Evolutionary conservation across 2,329 filamentous ascomycete species (phyloP), one percentile per base, ranked within the genome.

Genomic region (Plectosphaerella sp.): DNA sequence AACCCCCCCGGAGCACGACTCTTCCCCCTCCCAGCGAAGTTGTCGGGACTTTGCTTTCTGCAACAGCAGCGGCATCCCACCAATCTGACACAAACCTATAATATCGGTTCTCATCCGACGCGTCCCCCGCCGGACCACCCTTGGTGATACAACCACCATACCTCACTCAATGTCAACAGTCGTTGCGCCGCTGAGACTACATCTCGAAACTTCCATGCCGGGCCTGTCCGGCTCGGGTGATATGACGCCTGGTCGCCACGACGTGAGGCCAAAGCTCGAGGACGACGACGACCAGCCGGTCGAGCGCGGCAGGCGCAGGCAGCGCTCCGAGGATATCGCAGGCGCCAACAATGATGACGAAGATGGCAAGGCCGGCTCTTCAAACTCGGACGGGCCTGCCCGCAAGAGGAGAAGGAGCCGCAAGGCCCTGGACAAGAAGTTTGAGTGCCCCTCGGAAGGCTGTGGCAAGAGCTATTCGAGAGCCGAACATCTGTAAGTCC

Each of bases 381-480:
- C 77, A 35, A 78, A 77, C 58, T 78, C 76, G 3, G 77, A 81
- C 28, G 77, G 78, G 1, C 77, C 78, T 3, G 71, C 72, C 5
- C 75, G 77, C 52, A 84, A 91, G 70, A 75, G 87, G 53, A 75
- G 87, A 59, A 74, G 88, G 51, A 91, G 88, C 70, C 82, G 88
- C 58, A 91, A 91, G 67, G 87, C 87, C 3, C 72, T 90, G 41
- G 88, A 91, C 67, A 92, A 91, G 72, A 84, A 86, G 63, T 93
- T 91, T 58, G 86, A 89, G 63, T 99, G 94, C 66, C 86, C 88
- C 5, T 84, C 91, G 54, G 86, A 89, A 58, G 90, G 88, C 39
- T 99, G 94, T 63, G 92, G 91, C 41, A 99, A 97, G 77, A 95
- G 88, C 66, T 99, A 99, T 68, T 97, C 93, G 24, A 83, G 94